Evolutionary conservation across 129 eudicot species (phyloP).

Genomic region (Chrysanthemum lavandulifolium): DNA sequence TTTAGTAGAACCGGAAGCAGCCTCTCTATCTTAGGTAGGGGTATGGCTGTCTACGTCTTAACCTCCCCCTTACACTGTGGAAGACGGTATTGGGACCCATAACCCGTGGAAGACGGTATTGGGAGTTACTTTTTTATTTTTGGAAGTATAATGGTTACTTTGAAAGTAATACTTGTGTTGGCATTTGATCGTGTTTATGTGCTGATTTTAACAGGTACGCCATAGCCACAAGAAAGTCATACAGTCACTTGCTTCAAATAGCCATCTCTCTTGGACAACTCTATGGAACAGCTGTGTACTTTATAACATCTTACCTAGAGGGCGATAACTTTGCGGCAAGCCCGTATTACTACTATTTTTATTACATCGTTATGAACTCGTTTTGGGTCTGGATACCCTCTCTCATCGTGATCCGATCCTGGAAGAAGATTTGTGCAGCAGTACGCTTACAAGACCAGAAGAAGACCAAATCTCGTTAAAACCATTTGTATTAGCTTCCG

Average conservation of each 20-base stretch:
- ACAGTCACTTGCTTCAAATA: slow-evolving; percentile 72
- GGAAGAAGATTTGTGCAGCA: slow-evolving; percentile 83
- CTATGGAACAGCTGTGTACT: slow-evolving; percentile 79
- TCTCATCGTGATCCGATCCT: slow-evolving; percentile 60
- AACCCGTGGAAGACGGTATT: too few relatives aligned
- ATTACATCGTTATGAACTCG: slow-evolving; percentile 66
- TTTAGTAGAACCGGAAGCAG: too few relatives aligned
- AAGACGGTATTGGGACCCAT: too few relatives aligned
- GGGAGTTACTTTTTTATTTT: too few relatives aligned
- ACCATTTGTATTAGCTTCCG: neutral
- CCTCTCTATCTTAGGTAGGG: too few relatives aligned
- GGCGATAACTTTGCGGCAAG: slow-evolving; percentile 76
- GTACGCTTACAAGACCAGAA: slow-evolving; percentile 43
- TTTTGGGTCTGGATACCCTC: slow-evolving; percentile 77
- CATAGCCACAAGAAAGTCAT: slow-evolving; percentile 76
- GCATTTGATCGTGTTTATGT: neutral
- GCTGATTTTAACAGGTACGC: slow-evolving; percentile 65
- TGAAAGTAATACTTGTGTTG: neutral
- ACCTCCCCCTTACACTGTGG: too few relatives aligned
- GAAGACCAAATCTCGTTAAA: slow-evolving; percentile 56
- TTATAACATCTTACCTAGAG: slow-evolving; percentile 61
- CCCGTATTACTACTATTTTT: slow-evolving; percentile 54
- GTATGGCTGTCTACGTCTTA: too few relatives aligned
- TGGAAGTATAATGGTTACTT: too few relatives aligned
- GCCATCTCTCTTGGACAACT: slow-evolving; percentile 83